These are phyloP conservation scores for Shiraia bambusicola DNA, from an alignment of 2,329 filamentous ascomycete species.

Conservation along the genomic window DNA sequence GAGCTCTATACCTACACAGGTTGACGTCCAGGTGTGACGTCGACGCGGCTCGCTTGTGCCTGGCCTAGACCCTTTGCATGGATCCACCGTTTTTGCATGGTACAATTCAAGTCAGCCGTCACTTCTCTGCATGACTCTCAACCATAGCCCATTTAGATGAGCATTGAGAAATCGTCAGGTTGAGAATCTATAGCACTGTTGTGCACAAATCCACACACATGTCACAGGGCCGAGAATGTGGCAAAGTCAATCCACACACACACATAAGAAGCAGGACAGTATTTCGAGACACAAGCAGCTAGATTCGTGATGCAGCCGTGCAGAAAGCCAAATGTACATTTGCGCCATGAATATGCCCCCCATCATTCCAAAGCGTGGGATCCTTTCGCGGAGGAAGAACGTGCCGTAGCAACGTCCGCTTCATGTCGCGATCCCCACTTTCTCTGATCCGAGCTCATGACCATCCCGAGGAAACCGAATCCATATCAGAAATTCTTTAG, in stretches of 20 bases:
- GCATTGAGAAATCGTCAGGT: too few species aligned
- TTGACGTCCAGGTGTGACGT: conserved; percentile 33
- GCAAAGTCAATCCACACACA: neutral
- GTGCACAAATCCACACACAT: too few species aligned
- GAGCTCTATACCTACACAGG: conserved; percentile 16
- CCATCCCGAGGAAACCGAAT: conserved; percentile 40
- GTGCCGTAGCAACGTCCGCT: conserved; percentile 32
- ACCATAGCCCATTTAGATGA: too few species aligned
- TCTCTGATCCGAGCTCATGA: conserved; percentile 46
- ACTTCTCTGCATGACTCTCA: too few species aligned
- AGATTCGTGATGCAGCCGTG: conserved; percentile 36
- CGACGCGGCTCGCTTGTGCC: conserved; percentile 17
- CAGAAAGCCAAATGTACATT: conserved; percentile 41
- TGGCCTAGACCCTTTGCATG: neutral
- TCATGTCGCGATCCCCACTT: conserved; percentile 31
- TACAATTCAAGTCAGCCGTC: too few species aligned
- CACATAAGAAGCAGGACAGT: neutral
- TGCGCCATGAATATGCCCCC: conserved; percentile 46
- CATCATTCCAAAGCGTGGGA: conserved; percentile 42
- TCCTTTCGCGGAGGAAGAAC: conserved; percentile 32
- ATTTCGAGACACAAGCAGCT: conserved; percentile 29
- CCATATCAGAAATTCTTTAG: conserved; percentile 39
- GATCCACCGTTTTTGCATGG: too few species aligned
- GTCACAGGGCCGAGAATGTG: neutral
- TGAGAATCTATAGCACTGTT: too few species aligned